A percentile compares a stretch with the other conserved stretches of the same genome.
These are phyloP conservation scores for Syncephalastrum monosporum DNA, from an alignment of 371 early-diverging fungal genomes.

Conservation along the genomic window DNA sequence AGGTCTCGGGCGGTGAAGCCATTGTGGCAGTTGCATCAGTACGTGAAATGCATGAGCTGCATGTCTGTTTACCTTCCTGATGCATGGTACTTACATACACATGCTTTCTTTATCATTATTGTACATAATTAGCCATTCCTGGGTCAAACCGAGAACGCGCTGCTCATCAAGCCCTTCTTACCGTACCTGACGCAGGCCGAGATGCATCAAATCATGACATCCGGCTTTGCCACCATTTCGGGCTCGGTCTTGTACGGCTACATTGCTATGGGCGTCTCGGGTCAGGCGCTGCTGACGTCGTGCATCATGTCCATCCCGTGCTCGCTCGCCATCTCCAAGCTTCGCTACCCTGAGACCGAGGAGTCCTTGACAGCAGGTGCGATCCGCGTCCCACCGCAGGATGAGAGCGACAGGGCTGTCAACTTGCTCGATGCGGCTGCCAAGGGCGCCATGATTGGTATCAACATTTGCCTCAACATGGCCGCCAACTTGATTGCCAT, in stretches of 20 bases:
- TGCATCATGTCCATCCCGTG: conserved; percentile 95
- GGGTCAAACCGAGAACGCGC: conserved; percentile 84
- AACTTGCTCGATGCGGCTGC: conserved; percentile 85
- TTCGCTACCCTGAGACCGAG: conserved; percentile 78
- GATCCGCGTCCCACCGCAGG: conserved; percentile 31
- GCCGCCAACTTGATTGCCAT: conserved; percentile 75
- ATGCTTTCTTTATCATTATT: background rate
- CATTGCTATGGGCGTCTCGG: conserved; percentile 65
- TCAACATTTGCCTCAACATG: conserved; percentile 76
- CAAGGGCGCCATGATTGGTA: conserved; percentile 85
- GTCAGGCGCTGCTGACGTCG: conserved; percentile 72
- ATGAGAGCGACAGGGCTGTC: conserved; percentile 50
- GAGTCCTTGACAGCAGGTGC: conserved; percentile 71
- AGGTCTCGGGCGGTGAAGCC: conserved; percentile 86
- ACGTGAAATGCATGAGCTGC: conserved; percentile 2
- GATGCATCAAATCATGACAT: conserved; percentile 88
- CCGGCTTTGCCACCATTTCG: conserved; percentile 89
- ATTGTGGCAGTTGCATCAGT: conserved; percentile 83
- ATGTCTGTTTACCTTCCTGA: conserved; percentile 2
- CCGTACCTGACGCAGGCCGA: conserved; percentile 85
- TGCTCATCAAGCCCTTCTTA: conserved; percentile 82
- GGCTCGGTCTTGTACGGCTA: conserved; percentile 89
- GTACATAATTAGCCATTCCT: conserved; percentile 53
- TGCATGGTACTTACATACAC: too few relatives aligned
- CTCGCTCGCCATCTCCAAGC: conserved; percentile 82